Percentiles rank a stretch among this genome's conserved stretches.
Conservation (phyloP, 164 flowering plant species). For the Berberis thunbergii region DNA sequence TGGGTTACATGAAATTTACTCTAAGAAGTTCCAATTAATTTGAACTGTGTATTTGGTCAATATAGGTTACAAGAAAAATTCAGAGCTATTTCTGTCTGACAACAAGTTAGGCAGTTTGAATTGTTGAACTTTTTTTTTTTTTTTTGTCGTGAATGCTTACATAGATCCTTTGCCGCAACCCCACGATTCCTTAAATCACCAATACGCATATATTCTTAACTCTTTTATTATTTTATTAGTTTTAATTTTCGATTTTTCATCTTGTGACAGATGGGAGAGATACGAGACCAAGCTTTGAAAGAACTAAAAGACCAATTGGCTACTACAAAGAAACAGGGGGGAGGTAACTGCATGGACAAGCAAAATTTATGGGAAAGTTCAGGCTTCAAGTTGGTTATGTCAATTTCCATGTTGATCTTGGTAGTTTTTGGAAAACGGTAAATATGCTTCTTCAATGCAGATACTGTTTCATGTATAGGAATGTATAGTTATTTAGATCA, state of each 20-base stretch:
- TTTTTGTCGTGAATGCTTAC: too few species aligned
- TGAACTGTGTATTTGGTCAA: too few species aligned
- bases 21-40: too few species aligned
- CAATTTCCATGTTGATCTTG: slow-evolving; percentile 82
- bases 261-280: slow-evolving; percentile 65
- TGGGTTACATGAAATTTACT: too few species aligned
- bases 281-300: slow-evolving; percentile 73
- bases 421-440: slow-evolving; percentile 79
- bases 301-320: slow-evolving; percentile 75
- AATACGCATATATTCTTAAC: not conserved
- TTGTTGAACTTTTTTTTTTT: too few species aligned
- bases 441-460: not conserved
- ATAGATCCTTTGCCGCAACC: too few species aligned
- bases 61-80: too few species aligned
- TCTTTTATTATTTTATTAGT: not conserved
- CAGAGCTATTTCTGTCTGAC: too few species aligned
- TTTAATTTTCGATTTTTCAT: not conserved
- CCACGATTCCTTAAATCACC: too few species aligned
- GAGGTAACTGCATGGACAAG: slow-evolving; percentile 25
- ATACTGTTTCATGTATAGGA: slow-evolving; percentile 12
- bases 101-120: too few species aligned
- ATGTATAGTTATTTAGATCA: not conserved
- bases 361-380: slow-evolving; percentile 83
- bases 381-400: slow-evolving; percentile 71
- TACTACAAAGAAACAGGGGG: slow-evolving; percentile 34